Conservation (phyloP, 139 green algal genomes). For the Ettlia oleoabundans region DNA sequence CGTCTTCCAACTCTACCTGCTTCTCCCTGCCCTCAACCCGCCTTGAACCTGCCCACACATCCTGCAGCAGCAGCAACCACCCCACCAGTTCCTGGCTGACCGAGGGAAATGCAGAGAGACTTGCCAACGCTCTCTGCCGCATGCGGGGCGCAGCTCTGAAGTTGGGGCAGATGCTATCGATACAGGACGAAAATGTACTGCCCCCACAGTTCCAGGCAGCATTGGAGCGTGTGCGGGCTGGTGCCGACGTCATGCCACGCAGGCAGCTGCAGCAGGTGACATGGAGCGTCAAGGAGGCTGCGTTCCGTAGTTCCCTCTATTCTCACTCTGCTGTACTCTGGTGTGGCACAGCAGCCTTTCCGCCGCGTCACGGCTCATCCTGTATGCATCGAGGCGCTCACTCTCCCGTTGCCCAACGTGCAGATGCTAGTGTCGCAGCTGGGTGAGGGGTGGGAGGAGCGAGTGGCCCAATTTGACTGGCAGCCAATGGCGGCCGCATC, state of each 20-base stretch:
- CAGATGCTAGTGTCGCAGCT: conserved; percentile 74
- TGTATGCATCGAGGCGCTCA: background rate
- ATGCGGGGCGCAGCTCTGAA: conserved; percentile 95
- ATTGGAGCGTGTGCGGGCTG: conserved; percentile 85
- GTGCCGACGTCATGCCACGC: conserved; percentile 94
- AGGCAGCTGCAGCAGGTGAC: conserved; percentile 79
- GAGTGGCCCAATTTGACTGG: conserved; percentile 79
- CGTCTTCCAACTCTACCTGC: background rate
- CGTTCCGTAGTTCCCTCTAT: too few relatives aligned
- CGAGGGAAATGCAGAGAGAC: conserved; percentile 88
- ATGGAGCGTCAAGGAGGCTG: too few relatives aligned
- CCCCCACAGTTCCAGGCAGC: conserved; percentile 82
- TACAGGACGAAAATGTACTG: conserved; percentile 94
- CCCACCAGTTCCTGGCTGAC: conserved; percentile 56
- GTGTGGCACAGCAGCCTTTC: too few relatives aligned
- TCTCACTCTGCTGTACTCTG: too few relatives aligned
- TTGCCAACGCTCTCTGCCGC: conserved; percentile 91
- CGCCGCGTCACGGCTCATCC: background rate
- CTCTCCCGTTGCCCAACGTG: background rate
- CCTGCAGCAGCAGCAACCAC: conserved; percentile 9
- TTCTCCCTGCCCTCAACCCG: background rate
- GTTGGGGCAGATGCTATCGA: conserved; percentile 96
- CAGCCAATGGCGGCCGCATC: conserved; percentile 87
- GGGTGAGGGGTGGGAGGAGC: conserved; percentile 73
- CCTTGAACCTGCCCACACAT: background rate